Base-by-base conservation (phyloP, 2,329 filamentous ascomycete genomes). In the Fusarium subglutinans region DNA sequence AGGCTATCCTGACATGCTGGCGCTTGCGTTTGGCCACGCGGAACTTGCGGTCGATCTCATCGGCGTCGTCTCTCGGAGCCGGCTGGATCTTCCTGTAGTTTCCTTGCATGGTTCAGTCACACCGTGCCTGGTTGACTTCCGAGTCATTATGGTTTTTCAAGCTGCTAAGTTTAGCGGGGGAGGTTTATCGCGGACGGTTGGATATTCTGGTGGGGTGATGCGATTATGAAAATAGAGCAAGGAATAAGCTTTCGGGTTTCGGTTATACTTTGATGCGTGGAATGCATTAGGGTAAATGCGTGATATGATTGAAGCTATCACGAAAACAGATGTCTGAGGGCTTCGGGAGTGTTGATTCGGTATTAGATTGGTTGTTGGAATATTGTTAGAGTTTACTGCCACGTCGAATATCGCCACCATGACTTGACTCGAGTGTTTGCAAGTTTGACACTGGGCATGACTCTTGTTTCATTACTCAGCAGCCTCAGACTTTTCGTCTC, bases 1-100 rank as follows among this genome's bases (percentile, higher is more conserved):
- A 66, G n/a, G 63, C 63, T 66, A 63, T 33, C 58, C 40, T 66
- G 58, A 63, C 58, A 63, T 66, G 40, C 28, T 63, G 63, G 10
- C 63, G 63, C 17, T 66, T 66, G 1, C 26, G 50, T 8, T 63
- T 66, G 2, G 40, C 30, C 22, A 63, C 43, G 6, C 58, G 58
- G 17, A 45, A 66, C 22, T 50, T 18, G 8, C 26, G 47, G 15
- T 51, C 40, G 18, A 38, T 30, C 45, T 48, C 51, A 12, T 30
- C 24, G 24, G 38, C 35, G 30, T 63, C 63, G 9, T 66, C 58
- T 63, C 47, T 22, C 8, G 47, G 63, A 6, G 58, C 63, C 35
- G 63, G 63, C 8, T 63, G 63, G 40, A 66, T 63, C 40, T 54
- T 61, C 47, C 45, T 54, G 47, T 35, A 66, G 24, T 35, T 66